Conservation (phyloP, 2,329 filamentous ascomycete species). For the Trichoderma gracile region DNA sequence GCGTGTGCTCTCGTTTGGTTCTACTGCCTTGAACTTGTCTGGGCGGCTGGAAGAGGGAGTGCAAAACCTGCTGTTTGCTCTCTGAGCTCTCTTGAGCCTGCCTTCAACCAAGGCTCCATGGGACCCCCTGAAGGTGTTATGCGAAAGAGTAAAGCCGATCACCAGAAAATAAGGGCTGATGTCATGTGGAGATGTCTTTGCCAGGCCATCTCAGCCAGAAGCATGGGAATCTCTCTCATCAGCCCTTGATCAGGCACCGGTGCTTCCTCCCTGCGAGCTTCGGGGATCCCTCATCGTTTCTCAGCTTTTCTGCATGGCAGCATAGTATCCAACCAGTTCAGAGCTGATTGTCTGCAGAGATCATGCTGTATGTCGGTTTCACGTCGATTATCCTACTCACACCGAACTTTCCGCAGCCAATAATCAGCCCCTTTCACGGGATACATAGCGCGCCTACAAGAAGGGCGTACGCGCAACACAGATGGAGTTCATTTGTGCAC, state of each 20-base stretch:
- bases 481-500: slow-evolving; percentile 3
- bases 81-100: background rate
- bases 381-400: background rate
- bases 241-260: background rate
- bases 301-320: background rate
- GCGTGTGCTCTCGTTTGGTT: background rate
- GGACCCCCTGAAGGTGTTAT: background rate
- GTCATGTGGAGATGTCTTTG: background rate
- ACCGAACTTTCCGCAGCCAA: slow-evolving; percentile 6
- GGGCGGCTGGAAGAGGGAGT: background rate
- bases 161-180: background rate
- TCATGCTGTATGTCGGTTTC: slow-evolving; percentile 8
- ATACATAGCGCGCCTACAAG: background rate
- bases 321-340: background rate
- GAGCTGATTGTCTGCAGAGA: background rate
- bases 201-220: background rate
- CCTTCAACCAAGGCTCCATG: background rate
- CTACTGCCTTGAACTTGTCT: background rate
- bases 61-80: background rate
- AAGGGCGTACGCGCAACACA: slow-evolving; percentile 13
- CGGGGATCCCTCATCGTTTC: background rate
- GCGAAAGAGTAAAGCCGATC: background rate
- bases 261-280: background rate
- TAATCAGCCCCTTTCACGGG: background rate
- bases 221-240: background rate